phyloP scores from a whole-genome alignment of 2,329 filamentous ascomycete species.

The Beauveria pseudobassiana region DNA sequence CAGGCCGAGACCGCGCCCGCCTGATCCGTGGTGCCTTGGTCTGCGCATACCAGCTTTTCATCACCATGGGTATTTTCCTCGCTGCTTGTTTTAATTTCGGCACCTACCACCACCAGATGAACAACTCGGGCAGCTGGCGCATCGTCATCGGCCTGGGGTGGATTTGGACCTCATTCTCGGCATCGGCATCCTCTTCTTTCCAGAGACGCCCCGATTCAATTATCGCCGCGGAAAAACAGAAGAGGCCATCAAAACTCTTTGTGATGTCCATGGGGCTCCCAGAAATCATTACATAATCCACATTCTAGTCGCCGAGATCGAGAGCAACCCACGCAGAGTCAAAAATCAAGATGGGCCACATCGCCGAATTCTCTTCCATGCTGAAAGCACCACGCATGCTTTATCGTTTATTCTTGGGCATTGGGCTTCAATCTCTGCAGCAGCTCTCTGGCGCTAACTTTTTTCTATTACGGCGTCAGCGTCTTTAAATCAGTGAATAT shows the following conservation, averaged over 20 bases:
- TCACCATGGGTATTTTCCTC: conserved; percentile 60
- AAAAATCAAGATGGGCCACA: conserved; percentile 29
- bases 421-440: conserved; percentile 56
- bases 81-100: conserved; percentile 56
- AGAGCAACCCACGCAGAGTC: conserved; percentile 44
- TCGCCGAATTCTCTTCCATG: conserved; percentile 47
- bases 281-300: conserved; percentile 37
- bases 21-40: conserved; percentile 60
- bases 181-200: conserved; percentile 41
- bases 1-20: conserved; percentile 63
- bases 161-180: conserved; percentile 43
- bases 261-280: conserved; percentile 38
- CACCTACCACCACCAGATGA: conserved; percentile 38
- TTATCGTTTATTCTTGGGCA: conserved; percentile 54
- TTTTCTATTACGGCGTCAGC: conserved; percentile 55
- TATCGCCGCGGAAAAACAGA: conserved; percentile 41
- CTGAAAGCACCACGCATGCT: conserved; percentile 57
- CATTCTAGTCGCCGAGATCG: conserved; percentile 46
- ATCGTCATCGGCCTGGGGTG: conserved; percentile 50
- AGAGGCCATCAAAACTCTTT: conserved; percentile 39
- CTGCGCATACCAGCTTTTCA: conserved; percentile 62
- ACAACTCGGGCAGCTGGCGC: conserved; percentile 49
- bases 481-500: conserved; percentile 38
- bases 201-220: conserved; percentile 44
- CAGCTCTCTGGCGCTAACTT: conserved; percentile 57